Percentiles rank a stretch among this genome's conserved stretches.
Evolutionary conservation across 176 grass and related monocot species (phyloP).

Genomic region (bread wheat (Triticum aestivum)): DNA sequence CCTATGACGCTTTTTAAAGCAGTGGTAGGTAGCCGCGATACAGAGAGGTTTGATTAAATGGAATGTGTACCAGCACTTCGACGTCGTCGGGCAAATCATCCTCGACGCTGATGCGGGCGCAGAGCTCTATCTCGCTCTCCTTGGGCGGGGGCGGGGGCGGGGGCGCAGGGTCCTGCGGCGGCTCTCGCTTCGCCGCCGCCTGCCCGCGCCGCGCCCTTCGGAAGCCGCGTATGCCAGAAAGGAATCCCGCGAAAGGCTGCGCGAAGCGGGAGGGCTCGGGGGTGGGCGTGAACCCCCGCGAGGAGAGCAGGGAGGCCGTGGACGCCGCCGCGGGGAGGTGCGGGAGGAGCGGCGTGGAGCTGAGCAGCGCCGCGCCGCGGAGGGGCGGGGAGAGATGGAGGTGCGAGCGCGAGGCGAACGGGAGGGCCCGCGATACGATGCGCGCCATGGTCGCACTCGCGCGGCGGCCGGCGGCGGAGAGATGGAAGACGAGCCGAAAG

Average conservation of each 20-base stretch:
- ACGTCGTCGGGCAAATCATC: slow-evolving; percentile 71
- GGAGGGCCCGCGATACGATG: slow-evolving; percentile 65
- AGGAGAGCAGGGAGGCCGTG: slow-evolving; percentile 29
- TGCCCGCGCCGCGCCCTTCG: slow-evolving; percentile 49
- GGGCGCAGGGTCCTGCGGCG: slow-evolving; percentile 10
- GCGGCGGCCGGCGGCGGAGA: slow-evolving; percentile 31
- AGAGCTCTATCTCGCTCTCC: slow-evolving; percentile 78
- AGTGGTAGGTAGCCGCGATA: neutral
- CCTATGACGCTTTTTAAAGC: neutral
- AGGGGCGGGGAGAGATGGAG: slow-evolving; percentile 10
- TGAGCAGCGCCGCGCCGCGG: slow-evolving; percentile 14
- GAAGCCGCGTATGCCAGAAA: slow-evolving; percentile 57
- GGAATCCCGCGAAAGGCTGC: slow-evolving; percentile 41
- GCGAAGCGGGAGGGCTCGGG: slow-evolving; percentile 14
- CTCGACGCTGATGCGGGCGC: slow-evolving; percentile 61
- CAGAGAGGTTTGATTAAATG: neutral
- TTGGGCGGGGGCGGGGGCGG: slow-evolving; percentile 54
- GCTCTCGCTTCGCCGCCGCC: slow-evolving; percentile 53
- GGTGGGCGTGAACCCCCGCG: slow-evolving; percentile 40
- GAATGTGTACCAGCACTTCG: slow-evolving; percentile 76
- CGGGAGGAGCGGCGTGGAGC: neutral
- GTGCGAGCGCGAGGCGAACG: slow-evolving; percentile 51
- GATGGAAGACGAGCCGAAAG: neutral
- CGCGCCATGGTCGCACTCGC: slow-evolving; percentile 62
- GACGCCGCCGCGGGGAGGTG: slow-evolving; percentile 15